Base-by-base conservation (phyloP, 2,329 filamentous ascomycete genomes). In the Alternaria brassicicola region DNA sequence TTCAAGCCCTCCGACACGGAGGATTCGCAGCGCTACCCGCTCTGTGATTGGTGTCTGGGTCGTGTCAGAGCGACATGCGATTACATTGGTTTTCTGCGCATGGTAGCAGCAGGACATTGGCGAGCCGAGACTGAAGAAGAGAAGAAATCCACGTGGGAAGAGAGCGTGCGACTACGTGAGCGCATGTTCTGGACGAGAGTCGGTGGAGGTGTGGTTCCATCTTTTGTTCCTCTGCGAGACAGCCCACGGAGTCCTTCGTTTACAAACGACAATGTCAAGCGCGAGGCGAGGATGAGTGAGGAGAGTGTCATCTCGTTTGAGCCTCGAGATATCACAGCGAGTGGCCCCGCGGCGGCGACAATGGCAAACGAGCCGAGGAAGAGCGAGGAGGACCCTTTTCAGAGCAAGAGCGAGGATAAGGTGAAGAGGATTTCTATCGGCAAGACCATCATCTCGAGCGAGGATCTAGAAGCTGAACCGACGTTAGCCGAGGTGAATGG, bases 111-210 rank as follows among this genome's bases (percentile, higher is more conserved):
- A 68, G 95, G 95, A 2, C 90, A 97, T 70, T 95, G 95, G 88
- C 88, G 91, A 49, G 89, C 90, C 12, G 91, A 93, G 45, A 91
- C 90, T 55, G 86, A 90, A 36, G 92, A 95, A 48, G 91, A 93
- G 31, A 92, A 96, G 78, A 92, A 90, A 72, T 86, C 88, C 26
- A 92, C 93, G 0, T 99, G 95, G 95, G 94, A 98, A 74, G 95
- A 99, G 80, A 92, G 92, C 56, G 90, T 97, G 10, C 87, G 90
- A 28, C 79, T 98, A 46, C 85, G 95, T 49, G 95, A 99, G 76
- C 89, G 94, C 67, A 97, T 99, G 90, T 99, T 99, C 75, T 99
- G 95, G 95, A 88, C 91, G 49, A 86, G 95, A 54, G 87, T 99
- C 51, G 94, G 94, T 25, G 95, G 93, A 26, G 95, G 95, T 13